Conservation (phyloP, 2,329 filamentous ascomycete species). For the Pestalotiopsis sp. region DNA sequence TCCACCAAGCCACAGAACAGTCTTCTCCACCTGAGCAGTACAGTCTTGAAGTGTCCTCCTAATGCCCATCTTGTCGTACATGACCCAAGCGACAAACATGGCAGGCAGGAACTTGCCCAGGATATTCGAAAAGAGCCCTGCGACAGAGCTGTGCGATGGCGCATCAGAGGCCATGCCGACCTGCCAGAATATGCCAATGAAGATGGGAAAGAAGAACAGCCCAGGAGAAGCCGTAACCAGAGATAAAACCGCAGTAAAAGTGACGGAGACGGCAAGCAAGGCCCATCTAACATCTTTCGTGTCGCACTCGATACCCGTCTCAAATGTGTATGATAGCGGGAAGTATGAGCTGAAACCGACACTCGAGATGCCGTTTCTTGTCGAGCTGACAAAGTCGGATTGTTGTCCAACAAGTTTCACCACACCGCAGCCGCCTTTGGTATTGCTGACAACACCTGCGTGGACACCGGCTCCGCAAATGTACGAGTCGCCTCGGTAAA, state of each 20-base stretch:
- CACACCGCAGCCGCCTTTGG: constrained; percentile 79
- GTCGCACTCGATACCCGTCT: constrained; percentile 65
- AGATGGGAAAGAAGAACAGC: constrained; percentile 84
- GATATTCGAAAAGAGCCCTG: constrained; percentile 75
- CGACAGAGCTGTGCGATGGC: constrained; percentile 68
- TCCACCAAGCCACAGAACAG: constrained; percentile 84
- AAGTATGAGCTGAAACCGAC: constrained; percentile 86
- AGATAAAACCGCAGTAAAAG: constrained; percentile 77
- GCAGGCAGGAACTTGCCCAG: constrained; percentile 85
- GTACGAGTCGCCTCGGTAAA: constrained; percentile 89
- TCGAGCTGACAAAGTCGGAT: constrained; percentile 63
- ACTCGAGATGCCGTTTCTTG: constrained; percentile 75
- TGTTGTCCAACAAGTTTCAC: constrained; percentile 73
- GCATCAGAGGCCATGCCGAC: constrained; percentile 89
- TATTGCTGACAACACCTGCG: constrained; percentile 74
- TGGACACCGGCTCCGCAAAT: constrained; percentile 86
- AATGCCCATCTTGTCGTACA: constrained; percentile 83
- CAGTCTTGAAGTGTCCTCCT: constrained; percentile 71
- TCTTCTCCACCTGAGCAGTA: constrained; percentile 86
- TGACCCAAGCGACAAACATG: constrained; percentile 83
- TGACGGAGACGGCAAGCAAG: constrained; percentile 77
- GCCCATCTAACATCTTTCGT: constrained; percentile 83
- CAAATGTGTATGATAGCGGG: constrained; percentile 82
- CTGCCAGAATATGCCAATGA: constrained; percentile 84
- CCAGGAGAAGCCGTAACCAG: constrained; percentile 79